Percentiles rank a stretch among this genome's conserved stretches.
Evolutionary conservation across 345 rosid species (phyloP).

Genomic region (Corymbia maculata): DNA sequence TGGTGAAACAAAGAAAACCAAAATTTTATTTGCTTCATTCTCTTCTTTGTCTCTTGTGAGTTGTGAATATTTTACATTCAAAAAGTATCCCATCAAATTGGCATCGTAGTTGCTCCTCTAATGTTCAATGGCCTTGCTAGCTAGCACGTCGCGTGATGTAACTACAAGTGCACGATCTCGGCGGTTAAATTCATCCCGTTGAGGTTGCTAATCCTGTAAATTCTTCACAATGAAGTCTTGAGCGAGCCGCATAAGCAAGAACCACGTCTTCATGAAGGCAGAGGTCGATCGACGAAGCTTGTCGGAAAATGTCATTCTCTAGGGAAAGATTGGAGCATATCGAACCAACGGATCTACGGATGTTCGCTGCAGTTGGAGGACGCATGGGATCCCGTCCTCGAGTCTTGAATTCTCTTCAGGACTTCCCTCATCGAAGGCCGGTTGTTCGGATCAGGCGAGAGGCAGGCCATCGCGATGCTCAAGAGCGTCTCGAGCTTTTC

Average conservation of each 20-base stretch:
- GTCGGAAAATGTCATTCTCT: slow-evolving; percentile 49
- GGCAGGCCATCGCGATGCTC: slow-evolving; percentile 73
- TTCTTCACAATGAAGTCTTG: not conserved
- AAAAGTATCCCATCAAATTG: not conserved
- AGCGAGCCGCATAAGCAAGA: not conserved
- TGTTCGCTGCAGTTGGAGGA: slow-evolving; percentile 86
- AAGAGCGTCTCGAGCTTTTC: slow-evolving; percentile 81
- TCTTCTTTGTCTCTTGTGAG: not conserved
- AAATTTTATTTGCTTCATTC: not conserved
- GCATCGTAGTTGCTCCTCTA: not conserved
- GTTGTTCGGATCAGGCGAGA: slow-evolving; percentile 42
- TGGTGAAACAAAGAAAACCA: not conserved
- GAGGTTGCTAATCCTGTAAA: not conserved
- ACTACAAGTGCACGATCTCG: not conserved
- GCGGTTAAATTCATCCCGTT: not conserved
- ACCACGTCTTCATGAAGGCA: not conserved
- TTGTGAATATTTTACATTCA: not conserved
- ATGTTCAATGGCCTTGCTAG: not conserved
- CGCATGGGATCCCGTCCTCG: slow-evolving; percentile 74
- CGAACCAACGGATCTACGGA: slow-evolving; percentile 88
- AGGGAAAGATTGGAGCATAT: slow-evolving; percentile 77
- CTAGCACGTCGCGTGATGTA: not conserved
- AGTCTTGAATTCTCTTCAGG: slow-evolving; percentile 73
- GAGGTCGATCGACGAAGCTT: not conserved
- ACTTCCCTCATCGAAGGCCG: slow-evolving; percentile 82